phyloP scores from a whole-genome alignment of 176 grass and related monocot species.

The Chloris gayana region DNA sequence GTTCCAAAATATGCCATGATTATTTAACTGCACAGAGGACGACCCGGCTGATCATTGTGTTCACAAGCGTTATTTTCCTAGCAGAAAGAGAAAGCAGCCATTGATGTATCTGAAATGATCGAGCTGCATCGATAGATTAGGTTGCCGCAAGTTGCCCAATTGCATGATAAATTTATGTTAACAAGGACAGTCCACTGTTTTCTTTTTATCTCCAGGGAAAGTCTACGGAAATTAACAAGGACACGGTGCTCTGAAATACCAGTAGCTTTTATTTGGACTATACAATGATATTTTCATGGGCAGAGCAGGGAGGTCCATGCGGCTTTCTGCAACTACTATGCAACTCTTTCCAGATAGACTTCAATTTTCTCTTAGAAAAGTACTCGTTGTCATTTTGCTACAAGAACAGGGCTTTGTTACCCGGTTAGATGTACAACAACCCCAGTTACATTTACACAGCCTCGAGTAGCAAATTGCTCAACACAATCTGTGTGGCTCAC shows the following conservation, averaged over 20 bases:
- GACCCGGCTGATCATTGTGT: not conserved
- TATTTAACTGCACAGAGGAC: not conserved
- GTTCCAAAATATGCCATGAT: conserved; percentile 13
- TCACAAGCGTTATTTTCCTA: conserved; percentile 29
- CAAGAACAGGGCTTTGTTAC: no score
- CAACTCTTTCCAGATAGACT: not conserved
- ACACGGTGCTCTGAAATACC: no score
- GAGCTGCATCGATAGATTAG: not conserved
- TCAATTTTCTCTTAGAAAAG: not conserved
- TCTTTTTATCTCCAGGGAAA: not conserved
- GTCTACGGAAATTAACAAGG: not conserved
- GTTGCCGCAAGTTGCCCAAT: not conserved
- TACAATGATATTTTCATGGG: not conserved
- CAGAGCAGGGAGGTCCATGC: not conserved
- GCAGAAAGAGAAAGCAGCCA: conserved; percentile 1
- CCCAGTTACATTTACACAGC: no score
- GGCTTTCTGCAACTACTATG: not conserved
- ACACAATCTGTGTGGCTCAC: no score
- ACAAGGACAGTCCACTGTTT: conserved; percentile 20
- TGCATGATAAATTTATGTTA: conserved; percentile 19
- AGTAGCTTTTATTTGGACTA: not conserved
- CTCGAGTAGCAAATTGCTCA: no score
- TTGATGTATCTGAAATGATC: conserved; percentile 1
- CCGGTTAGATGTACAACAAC: not conserved
- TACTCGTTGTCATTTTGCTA: not conserved